Evolutionary conservation across 805 yeast species (phyloP).

Genomic region (Lipomyces sp.): DNA sequence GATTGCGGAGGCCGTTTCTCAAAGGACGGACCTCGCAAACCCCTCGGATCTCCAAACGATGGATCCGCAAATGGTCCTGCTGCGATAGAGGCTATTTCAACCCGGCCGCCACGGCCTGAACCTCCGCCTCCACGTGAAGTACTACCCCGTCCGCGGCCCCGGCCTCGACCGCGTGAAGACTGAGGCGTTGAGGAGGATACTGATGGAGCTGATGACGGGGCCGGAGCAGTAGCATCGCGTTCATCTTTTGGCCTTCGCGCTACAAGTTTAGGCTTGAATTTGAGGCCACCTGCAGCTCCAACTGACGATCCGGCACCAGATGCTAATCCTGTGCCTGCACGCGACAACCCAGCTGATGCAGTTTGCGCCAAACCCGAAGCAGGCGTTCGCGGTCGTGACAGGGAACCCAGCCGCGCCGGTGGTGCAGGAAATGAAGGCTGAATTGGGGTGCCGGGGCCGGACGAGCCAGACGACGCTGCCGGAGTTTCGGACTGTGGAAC

Average conservation of each 20-base stretch:
- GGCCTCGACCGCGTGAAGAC: conserved; percentile 16
- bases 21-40: conserved; percentile 5
- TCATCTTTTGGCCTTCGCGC: conserved; percentile 73
- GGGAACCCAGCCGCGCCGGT: background rate
- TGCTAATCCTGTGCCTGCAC: background rate
- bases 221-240: conserved; percentile 34
- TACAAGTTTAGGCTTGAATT: conserved; percentile 81
- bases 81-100: conserved; percentile 26
- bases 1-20: background rate
- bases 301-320: background rate
- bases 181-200: conserved; percentile 13
- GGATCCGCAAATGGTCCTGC: conserved; percentile 36
- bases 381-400: background rate
- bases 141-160: conserved; percentile 23
- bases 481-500: background rate
- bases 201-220: conserved; percentile 8
- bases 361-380: background rate
- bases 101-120: conserved; percentile 16
- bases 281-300: conserved; percentile 41
- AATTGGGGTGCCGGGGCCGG: background rate
- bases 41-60: conserved; percentile 26
- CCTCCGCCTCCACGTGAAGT: conserved; percentile 5
- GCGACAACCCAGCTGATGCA: background rate
- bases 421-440: background rate
- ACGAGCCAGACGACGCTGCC: background rate